Conservation (phyloP, 2,329 filamentous ascomycete genomes). For the Ramularia endophylla region DNA sequence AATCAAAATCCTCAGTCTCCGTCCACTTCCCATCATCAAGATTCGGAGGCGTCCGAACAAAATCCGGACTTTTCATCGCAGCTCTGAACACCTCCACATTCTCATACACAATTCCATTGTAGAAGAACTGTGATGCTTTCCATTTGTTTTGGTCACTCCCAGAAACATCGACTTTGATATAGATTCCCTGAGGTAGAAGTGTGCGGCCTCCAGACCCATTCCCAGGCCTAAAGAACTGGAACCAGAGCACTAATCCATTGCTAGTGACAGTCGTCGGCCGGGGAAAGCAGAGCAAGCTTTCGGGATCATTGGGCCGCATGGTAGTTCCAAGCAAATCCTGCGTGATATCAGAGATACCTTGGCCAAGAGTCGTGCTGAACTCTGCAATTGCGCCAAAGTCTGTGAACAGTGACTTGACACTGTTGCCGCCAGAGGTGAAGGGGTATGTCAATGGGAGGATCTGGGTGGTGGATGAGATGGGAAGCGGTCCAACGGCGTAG, state of each 20-base stretch:
- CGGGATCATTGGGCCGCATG: slow-evolving; percentile 36
- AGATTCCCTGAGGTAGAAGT: too few species aligned
- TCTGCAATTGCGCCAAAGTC: slow-evolving; percentile 22
- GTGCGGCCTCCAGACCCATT: too few species aligned
- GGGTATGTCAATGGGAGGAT: slow-evolving; percentile 39
- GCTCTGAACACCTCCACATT: too few species aligned
- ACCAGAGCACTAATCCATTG: slow-evolving; percentile 44
- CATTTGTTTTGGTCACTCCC: too few species aligned
- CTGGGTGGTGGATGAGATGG: slow-evolving; percentile 34
- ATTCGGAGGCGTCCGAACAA: too few species aligned
- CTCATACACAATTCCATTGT: too few species aligned
- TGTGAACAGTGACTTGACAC: slow-evolving; percentile 26
- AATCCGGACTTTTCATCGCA: too few species aligned
- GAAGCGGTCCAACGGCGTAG: slow-evolving; percentile 47
- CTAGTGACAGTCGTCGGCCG: slow-evolving; percentile 40
- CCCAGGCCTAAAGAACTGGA: too few species aligned
- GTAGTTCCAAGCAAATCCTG: slow-evolving; percentile 41
- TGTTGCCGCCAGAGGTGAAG: slow-evolving; percentile 36
- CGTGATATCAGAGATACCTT: slow-evolving; percentile 38
- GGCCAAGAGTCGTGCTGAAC: slow-evolving; percentile 25
- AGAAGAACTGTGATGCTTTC: too few species aligned
- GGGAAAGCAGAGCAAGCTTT: slow-evolving; percentile 30
- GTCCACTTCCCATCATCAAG: too few species aligned
- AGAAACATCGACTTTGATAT: too few species aligned
- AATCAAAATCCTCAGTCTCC: too few species aligned